Conservation (phyloP, 163 green algal species). For the Chlamydomonas reinhardtii region DNA sequence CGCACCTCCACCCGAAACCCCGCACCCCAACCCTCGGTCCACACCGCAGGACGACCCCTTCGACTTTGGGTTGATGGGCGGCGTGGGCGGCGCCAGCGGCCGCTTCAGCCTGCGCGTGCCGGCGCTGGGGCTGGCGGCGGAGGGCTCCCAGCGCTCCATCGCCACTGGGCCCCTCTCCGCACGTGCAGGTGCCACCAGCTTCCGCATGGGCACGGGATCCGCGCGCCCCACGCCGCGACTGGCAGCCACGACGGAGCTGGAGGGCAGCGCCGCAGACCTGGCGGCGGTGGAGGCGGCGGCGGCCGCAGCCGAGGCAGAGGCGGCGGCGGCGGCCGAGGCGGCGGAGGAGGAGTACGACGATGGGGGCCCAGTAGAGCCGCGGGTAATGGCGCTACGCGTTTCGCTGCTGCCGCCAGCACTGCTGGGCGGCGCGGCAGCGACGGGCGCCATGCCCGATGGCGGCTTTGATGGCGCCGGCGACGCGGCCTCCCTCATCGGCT, state of each 20-base stretch:
- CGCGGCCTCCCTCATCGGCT: not conserved
- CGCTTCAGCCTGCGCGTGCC: no score
- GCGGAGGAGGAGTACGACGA: not conserved
- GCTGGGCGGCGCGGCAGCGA: not conserved
- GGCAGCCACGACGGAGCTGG: no score
- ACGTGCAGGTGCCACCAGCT: no score
- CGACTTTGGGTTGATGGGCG: not conserved
- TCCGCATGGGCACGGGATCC: no score
- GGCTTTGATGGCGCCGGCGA: not conserved
- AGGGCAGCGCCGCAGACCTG: not conserved
- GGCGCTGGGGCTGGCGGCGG: not conserved
- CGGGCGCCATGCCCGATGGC: not conserved
- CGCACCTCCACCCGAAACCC: no score
- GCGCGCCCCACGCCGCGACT: no score
- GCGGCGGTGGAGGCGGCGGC: not conserved
- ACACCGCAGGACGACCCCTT: no score
- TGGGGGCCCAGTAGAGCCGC: not conserved
- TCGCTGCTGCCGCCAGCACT: slow-evolving; percentile 37
- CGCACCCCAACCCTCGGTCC: no score
- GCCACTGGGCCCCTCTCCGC: not conserved
- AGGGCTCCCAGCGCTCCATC: not conserved
- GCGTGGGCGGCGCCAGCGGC: no score
- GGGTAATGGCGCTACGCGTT: slow-evolving; percentile 4
- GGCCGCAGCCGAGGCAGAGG: not conserved
- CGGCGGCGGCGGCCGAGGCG: not conserved